Evolutionary conservation across 2,329 filamentous ascomycete genomes (phyloP).

Genomic region (Aspergillus intermedius): DNA sequence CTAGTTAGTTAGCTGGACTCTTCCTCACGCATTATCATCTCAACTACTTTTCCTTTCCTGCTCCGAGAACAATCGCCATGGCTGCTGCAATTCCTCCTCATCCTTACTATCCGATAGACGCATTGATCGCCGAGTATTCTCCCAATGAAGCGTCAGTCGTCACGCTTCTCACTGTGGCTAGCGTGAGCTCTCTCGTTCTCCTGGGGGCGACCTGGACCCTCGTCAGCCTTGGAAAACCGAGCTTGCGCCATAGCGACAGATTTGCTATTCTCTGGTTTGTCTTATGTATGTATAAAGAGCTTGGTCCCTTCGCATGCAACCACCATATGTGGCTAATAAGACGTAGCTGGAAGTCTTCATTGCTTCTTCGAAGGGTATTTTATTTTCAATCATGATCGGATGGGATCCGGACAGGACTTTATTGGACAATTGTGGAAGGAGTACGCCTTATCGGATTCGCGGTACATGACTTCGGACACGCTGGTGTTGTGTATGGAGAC

Average conservation of each 20-base stretch:
- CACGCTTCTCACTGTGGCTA: constrained; percentile 56
- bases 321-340: not conserved
- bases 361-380: constrained; percentile 84
- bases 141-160: constrained; percentile 59
- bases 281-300: constrained; percentile 49
- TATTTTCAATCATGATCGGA: constrained; percentile 58
- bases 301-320: not conserved
- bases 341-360: constrained; percentile 55
- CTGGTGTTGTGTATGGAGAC: constrained; percentile 85
- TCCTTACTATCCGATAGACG: constrained; percentile 65
- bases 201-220: constrained; percentile 52
- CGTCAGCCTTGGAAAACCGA: constrained; percentile 48
- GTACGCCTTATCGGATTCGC: constrained; percentile 78
- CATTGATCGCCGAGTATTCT: constrained; percentile 56
- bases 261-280: constrained; percentile 67
- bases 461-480: constrained; percentile 73
- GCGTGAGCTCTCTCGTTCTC: constrained; percentile 49
- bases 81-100: constrained; percentile 35
- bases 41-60: too few species aligned
- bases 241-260: constrained; percentile 50
- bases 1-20: not conserved
- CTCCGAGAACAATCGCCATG: constrained; percentile 2
- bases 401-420: constrained; percentile 63
- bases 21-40: too few species aligned
- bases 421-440: constrained; percentile 91